Evolutionary conservation across 1,284 basidiomycete species (phyloP).

Genomic region (Sphaerobolus stellatus): DNA sequence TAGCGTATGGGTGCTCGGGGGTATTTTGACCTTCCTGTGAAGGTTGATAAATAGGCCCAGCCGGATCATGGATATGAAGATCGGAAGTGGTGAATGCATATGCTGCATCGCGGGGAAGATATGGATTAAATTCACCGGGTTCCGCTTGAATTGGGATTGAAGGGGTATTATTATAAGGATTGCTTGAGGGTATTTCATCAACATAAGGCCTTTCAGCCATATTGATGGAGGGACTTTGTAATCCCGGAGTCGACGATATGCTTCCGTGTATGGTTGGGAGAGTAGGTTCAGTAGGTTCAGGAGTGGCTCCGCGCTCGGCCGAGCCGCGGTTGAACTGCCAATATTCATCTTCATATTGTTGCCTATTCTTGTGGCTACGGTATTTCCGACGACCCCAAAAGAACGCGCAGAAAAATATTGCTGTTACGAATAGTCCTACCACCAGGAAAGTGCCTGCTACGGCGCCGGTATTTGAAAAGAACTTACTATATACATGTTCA

Average conservation of each 20-base stretch:
- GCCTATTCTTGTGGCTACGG: neutral
- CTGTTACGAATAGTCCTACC: constrained; percentile 33
- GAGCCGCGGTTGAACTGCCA: constrained; percentile 2
- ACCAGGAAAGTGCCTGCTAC: constrained; percentile 48
- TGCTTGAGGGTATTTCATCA: neutral
- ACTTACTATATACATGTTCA: constrained; percentile 31
- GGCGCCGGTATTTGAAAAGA: constrained; percentile 47
- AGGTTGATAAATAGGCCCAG: no score
- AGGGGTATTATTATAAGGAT: neutral
- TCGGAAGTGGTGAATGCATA: no score
- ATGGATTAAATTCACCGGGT: constrained; percentile 11
- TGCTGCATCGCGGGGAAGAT: neutral
- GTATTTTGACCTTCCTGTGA: no score
- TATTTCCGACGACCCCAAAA: constrained; percentile 8
- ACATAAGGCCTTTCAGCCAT: neutral
- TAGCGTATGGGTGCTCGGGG: no score
- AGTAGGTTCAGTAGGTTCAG: constrained; percentile 2
- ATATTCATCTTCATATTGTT: constrained; percentile 8
- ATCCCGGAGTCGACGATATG: neutral
- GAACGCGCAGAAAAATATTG: constrained; percentile 32
- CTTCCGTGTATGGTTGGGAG: neutral
- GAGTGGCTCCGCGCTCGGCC: constrained; percentile 2
- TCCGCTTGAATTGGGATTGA: neutral
- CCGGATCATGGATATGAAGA: no score
- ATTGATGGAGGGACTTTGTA: neutral